Evolutionary conservation across 1,284 basidiomycete species (phyloP), one percentile per base, ranked within the genome.

Genomic region (Coniferiporia weirii): DNA sequence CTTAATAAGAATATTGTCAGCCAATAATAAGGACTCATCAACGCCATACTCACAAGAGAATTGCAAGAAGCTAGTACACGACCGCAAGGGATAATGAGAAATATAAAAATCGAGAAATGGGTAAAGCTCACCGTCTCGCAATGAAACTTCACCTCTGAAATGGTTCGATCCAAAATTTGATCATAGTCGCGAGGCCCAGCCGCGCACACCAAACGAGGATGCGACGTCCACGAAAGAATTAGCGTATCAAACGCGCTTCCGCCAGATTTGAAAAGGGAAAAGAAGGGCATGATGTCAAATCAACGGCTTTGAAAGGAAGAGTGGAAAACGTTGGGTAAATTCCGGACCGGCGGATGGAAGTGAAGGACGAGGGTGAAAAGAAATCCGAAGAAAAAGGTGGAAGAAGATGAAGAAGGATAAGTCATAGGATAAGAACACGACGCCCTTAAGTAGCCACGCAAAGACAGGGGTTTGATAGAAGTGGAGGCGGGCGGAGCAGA

Each of bases 111-210:
- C 20, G 44, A 44, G 19, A 44, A 9, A n/a, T 20, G 38, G 12
- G 35, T n/a, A 46, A 32, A 35, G 10, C 60, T 32, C 15, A 62
- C 61, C 49, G 57, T 62, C 47, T 62, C 61, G 38, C 57, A 45
- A 32, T 62, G 57, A 22, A 62, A 62, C 32, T 62, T 62, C 10
- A 59, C 50, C 19, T 62, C 61, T 4, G 50, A 46, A 22, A 59
- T 56, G 15, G 54, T 59, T 6, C 54, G 52, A 22, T 36, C 46
- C n/a, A 62, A 27, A 5, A 62, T 56, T 7, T 32, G 3, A 13
- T 62, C 61, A 44, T 52, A 62, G 34, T 62, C 61, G 32, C 35
- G 15, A 36, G 61, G 61, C 20, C 56, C 43, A 17, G 34, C 20
- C 19, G 61, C 61, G 22, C 38, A n/a, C 12, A 48, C 35, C 13